Conservation (phyloP, 306 rosid species). For the apple (Malus domestica) region ASM211411v1 NC_041795.1:29138001-29138500, state of each 20-base stretch:
- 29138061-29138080: conserved; percentile 43
- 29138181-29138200: conserved; percentile 42
- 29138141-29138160: conserved; percentile 66
- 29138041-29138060: conserved; percentile 41
- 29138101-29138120: conserved; percentile 52
- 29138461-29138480: conserved; percentile 83
- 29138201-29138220: conserved; percentile 54
- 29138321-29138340: too few species aligned
- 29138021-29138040: neutral
- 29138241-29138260: neutral
- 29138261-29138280: neutral
- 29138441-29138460: conserved; percentile 43
- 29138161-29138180: conserved; percentile 62
- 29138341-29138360: neutral
- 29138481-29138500: conserved; percentile 73
- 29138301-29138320: neutral
- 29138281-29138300: too few species aligned
- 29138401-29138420: neutral
- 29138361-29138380: neutral
- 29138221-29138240: neutral
- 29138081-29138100: conserved; percentile 49
- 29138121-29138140: conserved; percentile 66
- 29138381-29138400: neutral
- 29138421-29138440: conserved; percentile 56
- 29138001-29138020: neutral